phyloP scores from a whole-genome alignment of 1,139 yeast genomes.

The Candida buenavistaensis region DNA sequence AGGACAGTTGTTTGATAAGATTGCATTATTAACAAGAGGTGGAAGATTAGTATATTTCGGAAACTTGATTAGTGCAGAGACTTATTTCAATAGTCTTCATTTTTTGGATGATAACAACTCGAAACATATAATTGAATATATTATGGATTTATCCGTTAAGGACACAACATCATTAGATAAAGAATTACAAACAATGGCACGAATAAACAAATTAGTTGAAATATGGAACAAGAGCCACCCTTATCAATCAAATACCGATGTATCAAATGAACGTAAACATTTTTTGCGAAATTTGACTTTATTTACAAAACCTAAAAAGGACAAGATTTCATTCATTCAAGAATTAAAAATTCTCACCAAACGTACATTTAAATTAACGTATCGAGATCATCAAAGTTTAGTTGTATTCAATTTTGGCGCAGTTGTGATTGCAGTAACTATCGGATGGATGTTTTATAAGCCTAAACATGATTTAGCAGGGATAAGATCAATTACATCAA shows the following conservation, averaged over 20 bases:
- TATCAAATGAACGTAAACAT: conserved; percentile 6
- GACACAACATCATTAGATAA: conserved; percentile 50
- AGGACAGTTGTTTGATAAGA: conserved; percentile 60
- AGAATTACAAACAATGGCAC: conserved; percentile 42
- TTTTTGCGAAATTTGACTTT: conserved; percentile 25
- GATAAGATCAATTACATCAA: conserved; percentile 62
- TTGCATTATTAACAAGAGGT: conserved; percentile 70
- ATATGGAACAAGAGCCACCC: conserved; percentile 44
- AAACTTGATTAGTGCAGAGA: conserved; percentile 39
- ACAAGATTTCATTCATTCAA: conserved; percentile 28
- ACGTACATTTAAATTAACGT: conserved; percentile 55
- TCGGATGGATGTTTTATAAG: conserved; percentile 77
- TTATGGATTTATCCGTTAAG: conserved; percentile 70
- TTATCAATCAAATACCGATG: conserved; percentile 3
- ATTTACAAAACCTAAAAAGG: conserved; percentile 27
- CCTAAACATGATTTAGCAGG: conserved; percentile 67
- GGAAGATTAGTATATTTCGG: conserved; percentile 68
- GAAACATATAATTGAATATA: conserved; percentile 53
- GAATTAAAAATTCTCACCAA: conserved; percentile 58
- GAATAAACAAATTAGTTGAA: conserved; percentile 47
- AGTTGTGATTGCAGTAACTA: conserved; percentile 53
- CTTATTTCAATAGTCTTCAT: conserved; percentile 46
- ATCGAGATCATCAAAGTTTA: conserved; percentile 60
- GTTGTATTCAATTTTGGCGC: conserved; percentile 57
- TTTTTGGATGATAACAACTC: conserved; percentile 18